A percentile compares a stretch with the other conserved stretches of the same genome.
phyloP scores from a whole-genome alignment of 805 yeast genomes.

The Ogataea methylovora region DNA sequence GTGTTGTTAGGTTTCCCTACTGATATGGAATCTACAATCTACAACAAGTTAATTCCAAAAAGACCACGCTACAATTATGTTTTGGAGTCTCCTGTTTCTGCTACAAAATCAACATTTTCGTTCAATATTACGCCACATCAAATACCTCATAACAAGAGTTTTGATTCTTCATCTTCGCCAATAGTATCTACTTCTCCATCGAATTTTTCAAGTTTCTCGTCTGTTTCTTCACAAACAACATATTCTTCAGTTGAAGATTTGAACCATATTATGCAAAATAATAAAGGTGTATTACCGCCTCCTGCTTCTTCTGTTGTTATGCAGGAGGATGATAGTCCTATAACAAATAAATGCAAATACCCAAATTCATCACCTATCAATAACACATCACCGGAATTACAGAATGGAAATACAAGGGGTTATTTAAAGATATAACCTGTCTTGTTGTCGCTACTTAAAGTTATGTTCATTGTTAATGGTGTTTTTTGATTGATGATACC shows the following conservation, averaged over 20 bases:
- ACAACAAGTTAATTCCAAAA: not conserved
- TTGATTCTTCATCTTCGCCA: not conserved
- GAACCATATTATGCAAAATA: not conserved
- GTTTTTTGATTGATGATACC: no score
- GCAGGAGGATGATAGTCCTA: no score
- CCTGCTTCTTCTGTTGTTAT: no score
- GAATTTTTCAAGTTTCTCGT: slow-evolving; percentile 24
- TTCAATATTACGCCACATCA: not conserved
- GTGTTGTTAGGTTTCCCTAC: not conserved
- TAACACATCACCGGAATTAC: no score
- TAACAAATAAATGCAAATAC: not conserved
- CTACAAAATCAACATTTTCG: slow-evolving; percentile 1
- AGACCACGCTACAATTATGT: not conserved
- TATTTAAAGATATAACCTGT: no score
- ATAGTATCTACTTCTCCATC: slow-evolving; percentile 21
- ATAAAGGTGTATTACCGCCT: no score
- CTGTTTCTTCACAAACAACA: slow-evolving; percentile 23
- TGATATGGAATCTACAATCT: not conserved
- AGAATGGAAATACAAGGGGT: no score
- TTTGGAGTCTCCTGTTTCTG: slow-evolving; percentile 2
- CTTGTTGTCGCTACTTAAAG: no score
- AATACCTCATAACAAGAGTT: not conserved
- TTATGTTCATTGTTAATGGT: no score
- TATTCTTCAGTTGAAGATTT: slow-evolving; percentile 18
- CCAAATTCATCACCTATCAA: slow-evolving; percentile 2